Evolutionary conservation across 495 filamentous ascomycete species (phyloP), one percentile per base, ranked within the genome.

Genomic region (Viridothelium virens): DNA sequence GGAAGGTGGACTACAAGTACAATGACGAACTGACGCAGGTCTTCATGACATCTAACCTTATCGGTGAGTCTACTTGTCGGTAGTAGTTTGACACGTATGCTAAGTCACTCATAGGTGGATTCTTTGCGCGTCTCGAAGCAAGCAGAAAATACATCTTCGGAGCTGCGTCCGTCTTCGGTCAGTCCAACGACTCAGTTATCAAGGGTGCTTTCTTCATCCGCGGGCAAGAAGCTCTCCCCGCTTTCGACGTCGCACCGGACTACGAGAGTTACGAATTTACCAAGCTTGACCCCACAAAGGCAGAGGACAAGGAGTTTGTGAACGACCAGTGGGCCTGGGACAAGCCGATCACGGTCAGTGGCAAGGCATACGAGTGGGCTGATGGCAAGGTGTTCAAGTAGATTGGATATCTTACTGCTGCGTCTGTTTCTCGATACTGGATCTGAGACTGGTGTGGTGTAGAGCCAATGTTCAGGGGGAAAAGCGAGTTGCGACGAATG

Each of bases 371-470:
- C 72, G 76, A 81, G 67, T 85, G 78, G 82, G 89, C 87, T 74
- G 90, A 92, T 71, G 95, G 95, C 74, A 96, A 99, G 85, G 91
- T 96, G 77, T 97, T 97, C 88, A 98, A 97, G 88, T 98, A 94
- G 83, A 82, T 10, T 50, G 25, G 48, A 25, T 1, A 25, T 25
- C 25, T 25, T 25, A 25, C 25, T 25, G 25, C 25, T 25, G 25
- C 44, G 7, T 4, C 33, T 18, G 31, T 61, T 64, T 56, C 38
- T 39, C 18, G 12, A 34, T 14, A 47, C 47, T 66, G 37, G 7
- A 41, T n/a, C 9, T 41, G 36, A 16, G 3, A 9, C n/a, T 4
- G 44, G 33, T 9, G 14, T 63, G 53, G 18, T 36, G n/a, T 18
- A 59, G 25, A 59, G 31, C 11, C 25, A 36, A 33, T 33, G 5